Conservation (phyloP, 805 yeast genomes). For the Metschnikowia amazonensis region DNA sequence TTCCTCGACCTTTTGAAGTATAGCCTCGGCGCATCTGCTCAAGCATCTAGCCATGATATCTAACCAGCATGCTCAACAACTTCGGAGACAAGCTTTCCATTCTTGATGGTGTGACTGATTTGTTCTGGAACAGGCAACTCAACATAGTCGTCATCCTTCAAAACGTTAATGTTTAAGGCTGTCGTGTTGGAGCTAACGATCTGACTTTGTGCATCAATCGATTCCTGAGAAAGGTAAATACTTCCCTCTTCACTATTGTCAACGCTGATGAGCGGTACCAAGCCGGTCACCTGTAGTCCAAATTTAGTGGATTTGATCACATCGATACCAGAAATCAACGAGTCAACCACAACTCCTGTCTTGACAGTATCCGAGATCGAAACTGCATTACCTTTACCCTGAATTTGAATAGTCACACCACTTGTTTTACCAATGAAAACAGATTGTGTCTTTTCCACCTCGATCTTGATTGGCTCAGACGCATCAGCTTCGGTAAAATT, state of each 20-base stretch:
- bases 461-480: slow-evolving; percentile 58
- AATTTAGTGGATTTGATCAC: slow-evolving; percentile 75
- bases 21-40: background rate
- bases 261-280: slow-evolving; percentile 75
- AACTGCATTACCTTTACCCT: slow-evolving; percentile 89
- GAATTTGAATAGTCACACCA: slow-evolving; percentile 71
- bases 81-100: slow-evolving; percentile 60
- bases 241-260: slow-evolving; percentile 89
- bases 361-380: slow-evolving; percentile 69
- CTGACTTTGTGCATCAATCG: slow-evolving; percentile 61
- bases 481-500: slow-evolving; percentile 56
- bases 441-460: slow-evolving; percentile 82
- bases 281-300: slow-evolving; percentile 82
- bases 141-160: slow-evolving; percentile 68
- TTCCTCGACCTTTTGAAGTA: background rate
- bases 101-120: slow-evolving; percentile 63
- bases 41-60: background rate
- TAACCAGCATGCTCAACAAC: slow-evolving; percentile 83
- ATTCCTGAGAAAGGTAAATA: slow-evolving; percentile 68
- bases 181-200: slow-evolving; percentile 83
- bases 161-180: slow-evolving; percentile 79
- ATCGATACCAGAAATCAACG: slow-evolving; percentile 83
- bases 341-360: slow-evolving; percentile 76
- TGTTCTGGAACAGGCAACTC: slow-evolving; percentile 93
- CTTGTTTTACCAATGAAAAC: slow-evolving; percentile 81